Conservation (phyloP, 2,329 filamentous ascomycete genomes). For the Torrubiella hemipterigena region DNA sequence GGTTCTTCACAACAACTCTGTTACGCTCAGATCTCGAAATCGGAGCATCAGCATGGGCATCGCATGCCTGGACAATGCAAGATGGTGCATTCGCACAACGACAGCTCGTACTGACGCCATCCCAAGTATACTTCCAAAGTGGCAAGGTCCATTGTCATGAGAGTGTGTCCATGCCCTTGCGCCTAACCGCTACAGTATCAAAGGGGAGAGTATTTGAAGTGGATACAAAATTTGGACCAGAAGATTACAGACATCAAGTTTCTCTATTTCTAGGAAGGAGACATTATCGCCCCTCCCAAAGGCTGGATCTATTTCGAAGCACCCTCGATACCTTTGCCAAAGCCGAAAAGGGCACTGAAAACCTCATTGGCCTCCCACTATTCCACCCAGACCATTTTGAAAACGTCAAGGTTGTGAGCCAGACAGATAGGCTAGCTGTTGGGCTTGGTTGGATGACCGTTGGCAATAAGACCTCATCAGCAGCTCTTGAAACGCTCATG, state of each 20-base stretch:
- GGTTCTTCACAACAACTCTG: conserved; percentile 22
- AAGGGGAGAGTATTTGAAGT: conserved; percentile 19
- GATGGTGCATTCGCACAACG: conserved; percentile 22
- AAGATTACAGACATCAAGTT: conserved; percentile 16
- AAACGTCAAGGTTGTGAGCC: conserved; percentile 13
- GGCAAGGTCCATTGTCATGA: conserved; percentile 23
- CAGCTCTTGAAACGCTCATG: conserved; percentile 1
- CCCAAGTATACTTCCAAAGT: conserved; percentile 26
- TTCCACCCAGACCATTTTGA: conserved; percentile 20
- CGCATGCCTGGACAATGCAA: conserved; percentile 23
- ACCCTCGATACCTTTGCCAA: conserved; percentile 17
- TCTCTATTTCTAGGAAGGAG: conserved; percentile 18
- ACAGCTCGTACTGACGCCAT: conserved; percentile 22
- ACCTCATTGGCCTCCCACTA: conserved; percentile 21
- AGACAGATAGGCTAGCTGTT: conserved; percentile 21
- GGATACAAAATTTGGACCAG: conserved; percentile 11
- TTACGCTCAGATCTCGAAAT: conserved; percentile 22
- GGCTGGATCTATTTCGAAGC: conserved; percentile 21
- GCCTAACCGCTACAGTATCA: conserved; percentile 16
- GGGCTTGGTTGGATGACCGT: conserved; percentile 21
- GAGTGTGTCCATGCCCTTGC: conserved; percentile 19
- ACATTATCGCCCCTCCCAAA: conserved; percentile 14
- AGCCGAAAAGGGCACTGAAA: conserved; percentile 14
- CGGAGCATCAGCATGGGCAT: conserved; percentile 20
- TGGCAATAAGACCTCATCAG: background rate